Conservation (phyloP, 2,329 filamentous ascomycete species). For the Tolypocladium sp. region DNA sequence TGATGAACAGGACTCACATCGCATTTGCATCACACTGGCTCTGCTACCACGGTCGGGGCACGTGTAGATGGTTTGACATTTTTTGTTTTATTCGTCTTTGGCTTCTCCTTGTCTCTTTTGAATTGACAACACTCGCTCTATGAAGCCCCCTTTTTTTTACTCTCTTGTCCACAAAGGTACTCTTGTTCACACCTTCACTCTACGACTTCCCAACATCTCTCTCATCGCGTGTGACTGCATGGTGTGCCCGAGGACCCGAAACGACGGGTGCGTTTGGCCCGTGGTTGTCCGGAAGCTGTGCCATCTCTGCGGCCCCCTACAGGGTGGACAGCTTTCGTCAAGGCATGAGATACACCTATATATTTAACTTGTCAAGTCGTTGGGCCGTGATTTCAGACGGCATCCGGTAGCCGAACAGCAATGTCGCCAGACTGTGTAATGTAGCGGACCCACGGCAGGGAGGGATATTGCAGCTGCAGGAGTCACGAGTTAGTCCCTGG, state of each 20-base stretch:
- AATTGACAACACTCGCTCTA: background rate
- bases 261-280: background rate
- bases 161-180: background rate
- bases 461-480: slow-evolving; percentile 86
- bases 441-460: slow-evolving; percentile 94
- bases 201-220: background rate
- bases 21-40: background rate
- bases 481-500: no score
- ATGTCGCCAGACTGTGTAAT: slow-evolving; percentile 98
- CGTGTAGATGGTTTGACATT: background rate
- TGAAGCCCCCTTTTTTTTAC: background rate
- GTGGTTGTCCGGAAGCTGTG: background rate
- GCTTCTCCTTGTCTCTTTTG: background rate
- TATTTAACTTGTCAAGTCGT: background rate
- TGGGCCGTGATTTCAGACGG: slow-evolving; percentile 42
- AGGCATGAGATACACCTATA: background rate
- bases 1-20: background rate
- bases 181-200: background rate
- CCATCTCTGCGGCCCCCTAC: background rate
- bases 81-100: background rate
- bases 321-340: background rate
- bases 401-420: slow-evolving; percentile 87
- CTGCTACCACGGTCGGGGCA: background rate
- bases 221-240: background rate
- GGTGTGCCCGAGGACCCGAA: background rate